Conservation (phyloP, 139 green algal species). For the Chlamydomonas sp. region DNA sequence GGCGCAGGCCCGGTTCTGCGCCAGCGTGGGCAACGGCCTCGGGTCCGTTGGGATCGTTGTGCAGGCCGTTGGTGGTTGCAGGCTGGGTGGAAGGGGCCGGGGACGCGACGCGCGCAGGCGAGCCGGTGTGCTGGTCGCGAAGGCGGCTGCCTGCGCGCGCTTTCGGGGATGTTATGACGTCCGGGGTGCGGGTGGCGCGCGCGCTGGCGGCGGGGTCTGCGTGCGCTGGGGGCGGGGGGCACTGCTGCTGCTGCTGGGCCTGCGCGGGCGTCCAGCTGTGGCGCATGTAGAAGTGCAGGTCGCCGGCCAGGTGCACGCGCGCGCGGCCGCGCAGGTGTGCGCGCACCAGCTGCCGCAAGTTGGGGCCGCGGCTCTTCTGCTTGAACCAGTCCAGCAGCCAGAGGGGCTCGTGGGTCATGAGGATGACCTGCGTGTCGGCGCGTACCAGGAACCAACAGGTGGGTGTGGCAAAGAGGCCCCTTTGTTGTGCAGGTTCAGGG, state of each 20-base stretch:
- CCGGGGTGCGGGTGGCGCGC: neutral
- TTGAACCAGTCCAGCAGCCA: constrained; percentile 91
- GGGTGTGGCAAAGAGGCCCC: neutral
- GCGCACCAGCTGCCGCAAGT: constrained; percentile 85
- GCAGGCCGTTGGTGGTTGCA: neutral
- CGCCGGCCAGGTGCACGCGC: constrained; percentile 79
- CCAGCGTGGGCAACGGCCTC: no score
- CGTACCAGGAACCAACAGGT: neutral
- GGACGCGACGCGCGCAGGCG: no score
- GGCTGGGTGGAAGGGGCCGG: no score
- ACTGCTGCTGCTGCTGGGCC: constrained; percentile 21
- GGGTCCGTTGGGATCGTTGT: neutral
- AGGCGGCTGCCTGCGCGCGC: no score
- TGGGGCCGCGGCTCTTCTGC: constrained; percentile 53
- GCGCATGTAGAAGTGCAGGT: constrained; percentile 95
- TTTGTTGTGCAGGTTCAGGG: no score
- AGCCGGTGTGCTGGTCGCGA: no score
- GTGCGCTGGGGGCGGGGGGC: neutral
- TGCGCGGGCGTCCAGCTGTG: constrained; percentile 58
- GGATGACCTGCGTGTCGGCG: constrained; percentile 62
- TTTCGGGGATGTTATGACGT: no score
- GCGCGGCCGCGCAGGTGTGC: constrained; percentile 79
- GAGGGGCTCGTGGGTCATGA: constrained; percentile 89
- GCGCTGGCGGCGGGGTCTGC: no score
- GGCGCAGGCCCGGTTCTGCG: no score